Evolutionary conservation across 1,284 basidiomycete species (phyloP), one percentile per base, ranked within the genome.

Genomic region (Phylloporus sp.): DNA sequence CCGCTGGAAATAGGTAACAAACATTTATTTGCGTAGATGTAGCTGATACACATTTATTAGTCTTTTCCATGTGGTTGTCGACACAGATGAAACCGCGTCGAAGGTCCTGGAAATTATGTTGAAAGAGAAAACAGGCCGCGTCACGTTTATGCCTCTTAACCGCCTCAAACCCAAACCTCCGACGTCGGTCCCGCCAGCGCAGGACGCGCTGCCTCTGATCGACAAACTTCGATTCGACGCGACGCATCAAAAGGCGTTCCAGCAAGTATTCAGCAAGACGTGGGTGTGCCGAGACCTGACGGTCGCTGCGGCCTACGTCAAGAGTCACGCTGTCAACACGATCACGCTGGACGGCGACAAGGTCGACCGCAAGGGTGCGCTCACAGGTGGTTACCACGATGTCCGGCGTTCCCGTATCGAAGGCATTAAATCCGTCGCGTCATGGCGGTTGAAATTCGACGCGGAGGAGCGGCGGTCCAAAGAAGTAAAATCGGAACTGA

Each of bases 131-230:
- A 93, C 90, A 8, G 98, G 98, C 1, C 91, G 98, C 63, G 94
- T 99, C 27, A 99, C 98, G 0, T 99, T 99, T 82, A 97, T 99
- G 92, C 98, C 98, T 19, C 88, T 99, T 58, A 99, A 99, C 80
- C 93, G 97, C n/a, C 89, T 99, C 62, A 92, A 94, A 74, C 93
- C 94, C 53, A 94, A 93, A 72, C 85, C 86, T 58, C 84, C 85
- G 0, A 81, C 84, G 0, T 76, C 75, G 14, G 82, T 86, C 19
- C 96, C 96, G 0, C 91, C 93, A 71, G 92, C 91, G 6, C 88
- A 91, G 66, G 97, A 99, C 73, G 96, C 95, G 0, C 90, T 98
- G 56, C 95, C 96, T 0, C 88, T 97, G 68, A 84, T 96, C 63
- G 88, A 91, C 70, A 97, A 97, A 80, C 87, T 99, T 66, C 85